These are phyloP conservation scores for Coemansia reversa DNA, from an alignment of 192 early-diverging fungal genomes.

Conservation along the genomic window DNA sequence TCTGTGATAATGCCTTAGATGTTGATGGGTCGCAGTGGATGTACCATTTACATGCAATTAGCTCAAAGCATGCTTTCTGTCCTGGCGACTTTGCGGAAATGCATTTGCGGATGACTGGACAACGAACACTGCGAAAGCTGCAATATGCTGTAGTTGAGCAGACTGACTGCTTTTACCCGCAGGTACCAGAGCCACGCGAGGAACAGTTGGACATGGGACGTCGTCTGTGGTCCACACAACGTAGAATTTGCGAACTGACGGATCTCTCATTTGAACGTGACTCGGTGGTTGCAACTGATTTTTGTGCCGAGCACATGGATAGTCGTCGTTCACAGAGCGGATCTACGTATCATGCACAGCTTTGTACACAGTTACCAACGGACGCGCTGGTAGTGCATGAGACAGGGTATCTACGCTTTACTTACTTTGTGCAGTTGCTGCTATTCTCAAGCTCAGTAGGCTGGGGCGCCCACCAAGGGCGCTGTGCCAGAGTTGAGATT, in stretches of 20 bases:
- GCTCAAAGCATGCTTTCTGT: slow-evolving; percentile 39
- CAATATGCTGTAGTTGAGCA: slow-evolving; percentile 32
- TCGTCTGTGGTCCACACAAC: slow-evolving; percentile 36
- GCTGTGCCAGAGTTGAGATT: slow-evolving; percentile 16
- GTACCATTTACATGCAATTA: slow-evolving; percentile 34
- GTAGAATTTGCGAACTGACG: slow-evolving; percentile 4
- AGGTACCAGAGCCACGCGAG: slow-evolving; percentile 38
- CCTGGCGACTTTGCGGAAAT: slow-evolving; percentile 43
- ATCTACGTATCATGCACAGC: slow-evolving; percentile 29
- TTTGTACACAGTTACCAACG: slow-evolving; percentile 19
- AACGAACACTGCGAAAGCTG: slow-evolving; percentile 26
- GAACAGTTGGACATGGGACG: slow-evolving; percentile 50
- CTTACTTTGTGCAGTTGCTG: slow-evolving; percentile 30
- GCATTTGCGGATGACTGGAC: slow-evolving; percentile 32
- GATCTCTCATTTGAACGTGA: slow-evolving; percentile 46
- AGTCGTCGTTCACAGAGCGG: slow-evolving; percentile 14
- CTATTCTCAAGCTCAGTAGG: slow-evolving; percentile 19
- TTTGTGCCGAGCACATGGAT: slow-evolving; percentile 34
- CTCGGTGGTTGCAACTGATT: slow-evolving; percentile 17
- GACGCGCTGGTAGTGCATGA: slow-evolving; percentile 29
- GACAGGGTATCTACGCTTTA: slow-evolving; percentile 34
- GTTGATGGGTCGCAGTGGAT: slow-evolving; percentile 14
- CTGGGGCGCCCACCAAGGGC: slow-evolving; percentile 28
- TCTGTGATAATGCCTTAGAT: slow-evolving; percentile 38
- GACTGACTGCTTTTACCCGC: slow-evolving; percentile 52